Percentiles rank a stretch among this genome's conserved stretches.
Conservation (phyloP, 1,284 basidiomycete species). For the Pseudozyma hubeiensis region DNA sequence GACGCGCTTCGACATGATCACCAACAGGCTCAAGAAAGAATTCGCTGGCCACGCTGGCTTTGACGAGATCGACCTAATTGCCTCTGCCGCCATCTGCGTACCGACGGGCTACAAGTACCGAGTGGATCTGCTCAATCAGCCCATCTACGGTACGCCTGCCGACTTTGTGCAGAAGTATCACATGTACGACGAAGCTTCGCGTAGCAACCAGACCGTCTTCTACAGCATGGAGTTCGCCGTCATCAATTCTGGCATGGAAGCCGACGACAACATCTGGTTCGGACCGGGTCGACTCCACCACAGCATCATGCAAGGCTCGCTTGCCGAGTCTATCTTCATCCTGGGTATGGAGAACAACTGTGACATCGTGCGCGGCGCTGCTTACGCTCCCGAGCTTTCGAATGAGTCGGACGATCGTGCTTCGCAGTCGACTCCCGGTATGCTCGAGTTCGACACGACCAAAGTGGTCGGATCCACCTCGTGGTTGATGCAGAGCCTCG, state of each 20-base stretch:
- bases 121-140: conserved; percentile 47
- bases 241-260: conserved; percentile 72
- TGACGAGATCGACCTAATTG: conserved; percentile 51
- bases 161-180: conserved; percentile 42
- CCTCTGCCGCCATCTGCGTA: conserved; percentile 30
- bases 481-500: conserved; percentile 76
- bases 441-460: conserved; percentile 74
- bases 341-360: conserved; percentile 77
- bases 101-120: conserved; percentile 47
- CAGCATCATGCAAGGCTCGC: conserved; percentile 72
- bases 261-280: conserved; percentile 73
- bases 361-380: conserved; percentile 76
- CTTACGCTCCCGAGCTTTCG: conserved; percentile 77
- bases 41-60: conserved; percentile 73
- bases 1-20: conserved; percentile 76
- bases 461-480: conserved; percentile 73
- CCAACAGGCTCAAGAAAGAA: conserved; percentile 72
- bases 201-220: conserved; percentile 49
- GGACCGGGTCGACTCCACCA: conserved; percentile 74
- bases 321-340: conserved; percentile 78
- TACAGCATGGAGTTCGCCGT: conserved; percentile 78
- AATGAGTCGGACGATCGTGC: conserved; percentile 63
- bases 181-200: conserved; percentile 45
- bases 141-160: conserved; percentile 38
- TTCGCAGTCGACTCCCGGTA: conserved; percentile 74